Conservation (phyloP, 2,329 filamentous ascomycete species). For the Xylariaceae sp. region DNA sequence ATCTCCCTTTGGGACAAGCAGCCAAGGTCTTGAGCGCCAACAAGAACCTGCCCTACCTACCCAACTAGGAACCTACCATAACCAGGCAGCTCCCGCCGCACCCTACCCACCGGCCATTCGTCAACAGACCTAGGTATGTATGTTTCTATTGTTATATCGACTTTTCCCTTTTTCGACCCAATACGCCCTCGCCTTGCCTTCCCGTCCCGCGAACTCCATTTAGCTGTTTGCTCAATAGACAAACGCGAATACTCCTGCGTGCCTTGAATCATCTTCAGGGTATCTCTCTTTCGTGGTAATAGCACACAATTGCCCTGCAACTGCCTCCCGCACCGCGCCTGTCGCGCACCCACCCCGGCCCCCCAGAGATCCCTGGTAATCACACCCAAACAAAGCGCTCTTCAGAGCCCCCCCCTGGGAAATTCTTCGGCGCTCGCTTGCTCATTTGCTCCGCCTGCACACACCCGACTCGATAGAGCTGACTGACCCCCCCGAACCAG, state of each 20-base stretch:
- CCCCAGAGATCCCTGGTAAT: conserved; percentile 14
- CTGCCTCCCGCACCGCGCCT: conserved; percentile 8
- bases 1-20: conserved; percentile 14
- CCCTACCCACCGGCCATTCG: conserved; percentile 20
- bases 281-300: neutral
- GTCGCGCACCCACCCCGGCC: neutral
- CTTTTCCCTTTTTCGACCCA: neutral
- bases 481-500: conserved; percentile 46
- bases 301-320: conserved; percentile 3
- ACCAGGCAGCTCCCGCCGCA: conserved; percentile 33
- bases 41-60: conserved; percentile 22
- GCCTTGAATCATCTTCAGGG: neutral
- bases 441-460: conserved; percentile 40
- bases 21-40: conserved; percentile 4
- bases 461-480: conserved; percentile 48
- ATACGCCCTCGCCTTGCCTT: neutral
- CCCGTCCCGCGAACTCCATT: neutral
- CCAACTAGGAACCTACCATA: conserved; percentile 22
- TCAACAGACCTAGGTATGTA: conserved; percentile 1
- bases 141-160: neutral
- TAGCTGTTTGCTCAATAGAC: neutral
- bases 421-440: conserved; percentile 36
- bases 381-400: conserved; percentile 18
- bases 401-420: conserved; percentile 16
- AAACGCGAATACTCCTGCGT: neutral